phyloP scores from a whole-genome alignment of 2,329 filamentous ascomycete genomes.

The Stagonosporopsis cucurbitacearum region DNA sequence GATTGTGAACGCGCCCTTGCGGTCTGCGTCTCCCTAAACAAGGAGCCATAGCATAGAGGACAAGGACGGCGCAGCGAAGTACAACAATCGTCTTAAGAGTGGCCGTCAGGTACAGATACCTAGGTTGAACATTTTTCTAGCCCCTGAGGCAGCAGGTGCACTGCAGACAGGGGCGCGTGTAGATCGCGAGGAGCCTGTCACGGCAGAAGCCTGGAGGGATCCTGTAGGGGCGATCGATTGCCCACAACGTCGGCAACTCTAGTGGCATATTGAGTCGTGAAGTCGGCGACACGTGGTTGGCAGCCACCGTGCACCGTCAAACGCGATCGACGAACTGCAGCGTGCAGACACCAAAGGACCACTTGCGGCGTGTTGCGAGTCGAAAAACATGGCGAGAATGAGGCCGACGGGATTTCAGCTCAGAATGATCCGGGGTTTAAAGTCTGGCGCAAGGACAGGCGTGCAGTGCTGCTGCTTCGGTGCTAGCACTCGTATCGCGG shows the following conservation, averaged over 20 bases:
- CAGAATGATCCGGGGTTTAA: background rate
- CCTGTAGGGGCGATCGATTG: slow-evolving; percentile 6
- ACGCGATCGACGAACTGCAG: slow-evolving; percentile 4
- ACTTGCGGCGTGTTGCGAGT: background rate
- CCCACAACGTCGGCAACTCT: background rate
- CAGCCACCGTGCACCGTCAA: background rate
- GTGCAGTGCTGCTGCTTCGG: background rate
- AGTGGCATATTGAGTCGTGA: background rate
- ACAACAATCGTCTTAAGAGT: too few species aligned
- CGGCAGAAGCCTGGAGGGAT: background rate
- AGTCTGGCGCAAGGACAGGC: background rate
- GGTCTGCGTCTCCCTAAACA: too few species aligned
- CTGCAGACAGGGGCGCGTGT: background rate
- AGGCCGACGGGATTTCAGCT: background rate
- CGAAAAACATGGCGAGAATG: background rate
- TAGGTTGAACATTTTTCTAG: background rate
- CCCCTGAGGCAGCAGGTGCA: background rate
- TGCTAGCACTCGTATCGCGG: background rate
- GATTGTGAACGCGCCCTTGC: too few species aligned
- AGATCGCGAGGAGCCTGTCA: slow-evolving; percentile 2
- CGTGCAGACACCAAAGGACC: background rate
- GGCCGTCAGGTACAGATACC: background rate
- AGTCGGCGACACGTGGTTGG: background rate
- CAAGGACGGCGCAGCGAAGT: too few species aligned
- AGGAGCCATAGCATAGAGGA: too few species aligned